Base-by-base conservation (phyloP, 2,329 filamentous ascomycete species). In the Xylaria sp. region DNA sequence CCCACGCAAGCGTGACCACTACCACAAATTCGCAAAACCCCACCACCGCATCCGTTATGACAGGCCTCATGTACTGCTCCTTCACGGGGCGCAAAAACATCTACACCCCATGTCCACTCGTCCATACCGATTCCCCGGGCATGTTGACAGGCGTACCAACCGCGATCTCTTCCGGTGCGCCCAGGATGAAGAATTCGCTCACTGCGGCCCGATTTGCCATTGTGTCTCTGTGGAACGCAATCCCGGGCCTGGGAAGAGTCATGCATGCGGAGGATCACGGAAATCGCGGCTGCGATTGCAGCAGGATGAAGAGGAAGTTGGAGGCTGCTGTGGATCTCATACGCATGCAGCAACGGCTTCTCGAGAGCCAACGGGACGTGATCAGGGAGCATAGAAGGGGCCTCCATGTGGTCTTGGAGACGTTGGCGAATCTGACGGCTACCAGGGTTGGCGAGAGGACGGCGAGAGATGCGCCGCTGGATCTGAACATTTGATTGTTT, bases 61-160 rank as follows among this genome's bases (percentile, higher is more conserved):
- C 71, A 0, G 68, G 70, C 13, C 53, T 55, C 51, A 69, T 68
- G 69, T 76, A 71, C 69, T 76, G 75, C 27, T 67, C 73, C 21
- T 63, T 71, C 53, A 40, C 72, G 1, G 63, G 67, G 0, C 69
- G 67, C 3, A 60, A 59, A 0, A 53, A 71, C 37, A 65, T 72
- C 58, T 76, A 70, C 64, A 75, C 74, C 0, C 64, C 68, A 9
- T 76, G 66, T 58, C 63, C 55, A 3, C 40, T 10, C 13, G 48
- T 62, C 1, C 51, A 69, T 21, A 44, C 58, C 13, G 32, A 57
- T 10, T 44, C 40, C 18, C 68, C 69, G 1, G 66, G n/a, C 9
- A 73, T 73, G 69, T 21, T 67, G 21, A 62, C 70, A 3, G 42
- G 18, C 32, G 25, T 51, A 1, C 68, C 70, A 13, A 53, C 32